Conservation (phyloP, 2,329 filamentous ascomycete species). For the Neoarthrinium moseri region DNA sequence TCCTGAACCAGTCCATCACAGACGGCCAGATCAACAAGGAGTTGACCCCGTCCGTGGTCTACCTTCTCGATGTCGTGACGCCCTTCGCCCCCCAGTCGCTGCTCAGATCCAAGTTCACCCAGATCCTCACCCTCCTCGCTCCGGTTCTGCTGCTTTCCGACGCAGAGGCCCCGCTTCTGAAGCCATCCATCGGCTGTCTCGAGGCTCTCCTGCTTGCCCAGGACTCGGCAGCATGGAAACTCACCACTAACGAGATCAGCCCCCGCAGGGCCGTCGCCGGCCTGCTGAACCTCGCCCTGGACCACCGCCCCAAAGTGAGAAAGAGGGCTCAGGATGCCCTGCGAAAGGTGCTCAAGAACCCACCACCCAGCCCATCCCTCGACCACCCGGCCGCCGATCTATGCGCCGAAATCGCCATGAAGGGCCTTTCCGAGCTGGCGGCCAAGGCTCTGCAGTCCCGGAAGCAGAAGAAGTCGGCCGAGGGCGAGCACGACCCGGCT, state of each 20-base stretch:
- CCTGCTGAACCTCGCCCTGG: conserved; percentile 79
- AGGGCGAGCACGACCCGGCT: conserved; percentile 70
- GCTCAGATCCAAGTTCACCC: conserved; percentile 90
- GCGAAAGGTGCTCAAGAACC: conserved; percentile 76
- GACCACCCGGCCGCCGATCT: conserved; percentile 96
- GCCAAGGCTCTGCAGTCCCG: conserved; percentile 58
- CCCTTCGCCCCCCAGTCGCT: conserved; percentile 81
- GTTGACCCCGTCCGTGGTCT: conserved; percentile 82
- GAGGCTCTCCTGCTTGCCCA: conserved; percentile 90
- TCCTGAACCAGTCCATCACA: conserved; percentile 75
- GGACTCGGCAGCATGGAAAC: conserved; percentile 83
- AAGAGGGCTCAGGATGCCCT: conserved; percentile 91
- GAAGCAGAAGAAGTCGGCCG: conserved; percentile 65
- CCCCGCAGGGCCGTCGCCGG: conserved; percentile 86
- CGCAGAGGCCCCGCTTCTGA: conserved; percentile 81
- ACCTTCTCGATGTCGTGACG: conserved; percentile 90
- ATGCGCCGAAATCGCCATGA: conserved; percentile 88
- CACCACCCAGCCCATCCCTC: conserved; percentile 85
- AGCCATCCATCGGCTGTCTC: conserved; percentile 87
- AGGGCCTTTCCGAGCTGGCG: conserved; percentile 74
- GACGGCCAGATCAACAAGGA: conserved; percentile 74
- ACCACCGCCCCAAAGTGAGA: conserved; percentile 87
- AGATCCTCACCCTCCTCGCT: conserved; percentile 84
- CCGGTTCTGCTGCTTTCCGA: conserved; percentile 78
- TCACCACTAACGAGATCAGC: conserved; percentile 78